Percentiles rank a stretch among this genome's conserved stretches.
Evolutionary conservation across 1,284 basidiomycete species (phyloP).

Genomic region (Ustilago esculenta): DNA sequence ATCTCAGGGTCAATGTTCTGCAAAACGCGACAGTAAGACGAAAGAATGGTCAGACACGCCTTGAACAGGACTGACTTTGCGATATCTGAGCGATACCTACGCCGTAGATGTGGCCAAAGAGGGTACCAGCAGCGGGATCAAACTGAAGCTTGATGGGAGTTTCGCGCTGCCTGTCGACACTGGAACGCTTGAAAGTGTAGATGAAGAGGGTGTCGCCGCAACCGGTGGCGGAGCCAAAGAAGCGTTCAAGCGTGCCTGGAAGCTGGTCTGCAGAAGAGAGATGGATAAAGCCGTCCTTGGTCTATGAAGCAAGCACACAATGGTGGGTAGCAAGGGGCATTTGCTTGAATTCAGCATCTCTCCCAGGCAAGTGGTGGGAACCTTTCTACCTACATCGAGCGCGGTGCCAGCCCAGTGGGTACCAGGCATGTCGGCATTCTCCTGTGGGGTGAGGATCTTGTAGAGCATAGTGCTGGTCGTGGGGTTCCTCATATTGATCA

Average conservation of each 20-base stretch:
- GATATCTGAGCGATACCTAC: constrained; percentile 18
- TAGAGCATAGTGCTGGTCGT: constrained; percentile 52
- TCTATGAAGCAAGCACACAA: constrained; percentile 11
- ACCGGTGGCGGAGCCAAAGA: constrained; percentile 44
- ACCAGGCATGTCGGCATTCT: constrained; percentile 37
- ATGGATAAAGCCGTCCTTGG: constrained; percentile 59
- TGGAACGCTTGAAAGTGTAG: constrained; percentile 37
- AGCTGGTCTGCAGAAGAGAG: constrained; percentile 56
- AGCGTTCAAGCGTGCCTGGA: constrained; percentile 48
- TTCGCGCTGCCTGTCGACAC: constrained; percentile 27
- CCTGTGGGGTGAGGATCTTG: constrained; percentile 59
- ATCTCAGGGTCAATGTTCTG: constrained; percentile 43
- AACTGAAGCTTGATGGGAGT: constrained; percentile 47
- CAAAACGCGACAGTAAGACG: not conserved
- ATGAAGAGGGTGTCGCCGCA: constrained; percentile 48
- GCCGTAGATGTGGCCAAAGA: constrained; percentile 56
- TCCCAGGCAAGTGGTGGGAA: too few relatives aligned
- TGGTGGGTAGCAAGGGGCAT: not conserved
- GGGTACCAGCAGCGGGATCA: constrained; percentile 44
- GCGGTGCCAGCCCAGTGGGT: constrained; percentile 52
- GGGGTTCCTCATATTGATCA: constrained; percentile 38
- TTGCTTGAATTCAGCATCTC: not conserved
- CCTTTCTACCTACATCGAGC: constrained; percentile 53
- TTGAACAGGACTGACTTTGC: too few relatives aligned
- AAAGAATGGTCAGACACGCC: not conserved